phyloP scores from a whole-genome alignment of 2,329 filamentous ascomycete genomes.

The Penicillium sumatraense region DNA sequence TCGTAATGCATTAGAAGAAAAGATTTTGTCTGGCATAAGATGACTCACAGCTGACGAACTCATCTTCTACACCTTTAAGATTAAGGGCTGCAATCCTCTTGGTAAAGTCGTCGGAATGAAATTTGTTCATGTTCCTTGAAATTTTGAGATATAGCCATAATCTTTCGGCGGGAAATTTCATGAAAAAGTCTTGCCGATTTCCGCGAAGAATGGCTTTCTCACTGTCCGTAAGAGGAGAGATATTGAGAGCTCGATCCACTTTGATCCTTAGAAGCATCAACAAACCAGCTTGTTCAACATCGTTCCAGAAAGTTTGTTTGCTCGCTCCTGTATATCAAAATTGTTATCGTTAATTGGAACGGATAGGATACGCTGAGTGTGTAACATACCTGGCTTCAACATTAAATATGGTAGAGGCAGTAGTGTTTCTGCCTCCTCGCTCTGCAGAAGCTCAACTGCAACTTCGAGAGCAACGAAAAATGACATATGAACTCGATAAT shows the following conservation, averaged over 20 bases:
- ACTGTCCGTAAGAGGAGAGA: not conserved
- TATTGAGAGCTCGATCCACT: not conserved
- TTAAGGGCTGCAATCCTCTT: slow-evolving; percentile 1
- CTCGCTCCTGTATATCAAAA: not conserved
- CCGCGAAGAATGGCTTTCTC: not conserved
- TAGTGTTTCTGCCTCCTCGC: not conserved
- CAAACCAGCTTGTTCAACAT: slow-evolving; percentile 1
- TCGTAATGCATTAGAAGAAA: not conserved
- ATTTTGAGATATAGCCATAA: slow-evolving; percentile 9
- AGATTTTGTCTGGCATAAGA: not conserved
- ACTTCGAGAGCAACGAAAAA: not conserved
- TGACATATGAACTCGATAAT: not conserved
- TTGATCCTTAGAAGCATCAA: slow-evolving; percentile 3
- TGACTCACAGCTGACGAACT: slow-evolving; percentile 4
- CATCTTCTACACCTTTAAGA: slow-evolving; percentile 2
- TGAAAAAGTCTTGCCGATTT: not conserved
- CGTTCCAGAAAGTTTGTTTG: slow-evolving; percentile 2
- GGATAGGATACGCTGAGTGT: not conserved
- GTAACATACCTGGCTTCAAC: not conserved
- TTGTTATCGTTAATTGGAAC: not conserved
- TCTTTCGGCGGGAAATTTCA: slow-evolving; percentile 1
- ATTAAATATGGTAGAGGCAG: not conserved
- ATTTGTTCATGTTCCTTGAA: slow-evolving; percentile 5
- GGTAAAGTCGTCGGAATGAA: slow-evolving; percentile 1
- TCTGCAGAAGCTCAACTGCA: not conserved